Evolutionary conservation across 257 asterid genomes (phyloP).

Genomic region (Gentiana macrophylla): DNA sequence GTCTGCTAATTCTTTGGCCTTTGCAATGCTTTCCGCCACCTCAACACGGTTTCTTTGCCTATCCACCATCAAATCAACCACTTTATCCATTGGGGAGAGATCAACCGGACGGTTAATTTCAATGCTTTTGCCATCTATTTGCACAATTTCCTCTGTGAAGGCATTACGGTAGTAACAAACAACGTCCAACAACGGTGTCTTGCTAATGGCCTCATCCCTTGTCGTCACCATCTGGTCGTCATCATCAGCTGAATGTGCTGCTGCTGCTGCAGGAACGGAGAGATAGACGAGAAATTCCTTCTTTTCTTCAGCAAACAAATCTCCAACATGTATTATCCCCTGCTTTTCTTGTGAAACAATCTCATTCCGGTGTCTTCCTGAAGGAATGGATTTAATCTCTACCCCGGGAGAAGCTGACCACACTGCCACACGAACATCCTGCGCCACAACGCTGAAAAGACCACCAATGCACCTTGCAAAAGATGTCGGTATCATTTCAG

Average conservation of each 20-base stretch:
- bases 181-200: neutral
- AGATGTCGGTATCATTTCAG: too few relatives aligned
- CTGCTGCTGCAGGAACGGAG: neutral
- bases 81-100: slow-evolving; percentile 6
- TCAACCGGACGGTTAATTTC: slow-evolving; percentile 23
- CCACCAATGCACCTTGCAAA: too few relatives aligned
- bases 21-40: slow-evolving; percentile 25
- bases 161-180: neutral
- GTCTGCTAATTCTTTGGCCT: slow-evolving; percentile 32
- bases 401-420: slow-evolving; percentile 25
- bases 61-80: slow-evolving; percentile 29
- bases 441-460: slow-evolving; percentile 13
- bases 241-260: neutral
- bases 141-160: slow-evolving; percentile 11
- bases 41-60: slow-evolving; percentile 29
- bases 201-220: neutral
- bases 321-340: slow-evolving; percentile 4
- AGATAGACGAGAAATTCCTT: slow-evolving; percentile 8
- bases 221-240: neutral
- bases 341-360: neutral
- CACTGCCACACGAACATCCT: slow-evolving; percentile 23
- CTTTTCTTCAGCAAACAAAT: slow-evolving; percentile 14
- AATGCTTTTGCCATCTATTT: slow-evolving; percentile 11
- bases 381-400: slow-evolving; percentile 20
- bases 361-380: slow-evolving; percentile 7